A percentile compares a stretch with the other conserved stretches of the same genome.
Conservation (phyloP, 257 asterid genomes). For the Fraxinus cuspidata region DNA sequence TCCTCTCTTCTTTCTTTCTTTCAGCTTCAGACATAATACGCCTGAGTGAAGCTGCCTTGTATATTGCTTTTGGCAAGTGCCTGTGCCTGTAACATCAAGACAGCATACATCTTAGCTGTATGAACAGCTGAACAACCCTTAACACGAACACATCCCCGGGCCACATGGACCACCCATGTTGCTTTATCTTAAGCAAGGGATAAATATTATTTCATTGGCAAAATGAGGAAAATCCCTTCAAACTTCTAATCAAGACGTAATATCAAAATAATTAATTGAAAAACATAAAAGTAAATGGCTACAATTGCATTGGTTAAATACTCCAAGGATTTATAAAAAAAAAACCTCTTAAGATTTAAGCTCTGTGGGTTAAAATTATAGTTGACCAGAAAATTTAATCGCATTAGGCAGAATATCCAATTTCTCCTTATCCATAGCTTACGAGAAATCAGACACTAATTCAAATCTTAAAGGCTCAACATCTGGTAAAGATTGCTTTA, state of each 20-base stretch:
- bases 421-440: background rate
- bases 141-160: background rate
- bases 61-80: constrained; percentile 85
- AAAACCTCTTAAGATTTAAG: too few species aligned
- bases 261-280: background rate
- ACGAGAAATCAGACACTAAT: background rate
- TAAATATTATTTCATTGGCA: background rate
- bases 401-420: background rate
- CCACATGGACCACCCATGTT: background rate
- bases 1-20: constrained; percentile 71
- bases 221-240: background rate
- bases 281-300: too few species aligned
- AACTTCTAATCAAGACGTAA: background rate
- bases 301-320: too few species aligned
- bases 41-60: constrained; percentile 64
- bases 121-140: background rate
- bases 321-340: too few species aligned
- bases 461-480: background rate
- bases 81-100: constrained; percentile 66
- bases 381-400: background rate
- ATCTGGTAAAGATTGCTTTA: background rate
- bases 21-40: constrained; percentile 62
- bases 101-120: background rate
- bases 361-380: background rate
- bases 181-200: background rate